Evolutionary conservation across 148 eudicot genomes (phyloP), one percentile per base, ranked within the genome.

Genomic region (Silene conica): DNA sequence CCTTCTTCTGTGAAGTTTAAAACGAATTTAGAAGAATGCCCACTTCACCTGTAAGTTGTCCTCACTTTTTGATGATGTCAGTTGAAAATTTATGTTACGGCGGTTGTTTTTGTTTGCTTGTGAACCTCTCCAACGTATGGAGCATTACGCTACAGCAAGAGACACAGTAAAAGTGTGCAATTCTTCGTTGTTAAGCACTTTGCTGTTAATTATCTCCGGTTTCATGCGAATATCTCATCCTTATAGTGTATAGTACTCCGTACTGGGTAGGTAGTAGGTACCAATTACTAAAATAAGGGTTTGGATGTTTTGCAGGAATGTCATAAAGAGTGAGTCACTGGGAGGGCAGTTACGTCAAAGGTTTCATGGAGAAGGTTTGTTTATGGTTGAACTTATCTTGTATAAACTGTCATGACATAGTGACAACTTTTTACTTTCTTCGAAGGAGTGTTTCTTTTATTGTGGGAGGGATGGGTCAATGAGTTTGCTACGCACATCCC

Each of bases 321-420:
- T 83, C 26, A 26, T 69, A 22, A 72, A 60, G 46, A 31, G 70
- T 75, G 82, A 80, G 56, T 69, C 83, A 72, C 43, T 21, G 25
- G 63, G 55, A 78, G 79, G 81, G 43, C 76, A 72, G 63, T 78
- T 83, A 69, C 80, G 75, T 41, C 81, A 80, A 75, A 80, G 81
- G 52, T 13, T 69, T 23, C 72, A 70, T 8, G 81, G 43, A 23
- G 59, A 78, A 83, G 86, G 86, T 83, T n/a, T n/a, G n/a, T n/a
- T 15, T 67, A 25, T 67, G 16, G 11, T 15, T 21, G 5, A 34
- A 21, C 66, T 31, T 22, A 26, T 18, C 23, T 63, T 69, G 3
- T 22, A 3, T 11, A n/a, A n/a, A n/a, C 48, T 16, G 5, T 56
- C 18, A 43, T 61, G 14, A 18, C 9, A 43, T 3, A 6, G 41